Evolutionary conservation across 75 land plant genomes (phyloP).

Genomic region (Sequoia sempervirens): DNA sequence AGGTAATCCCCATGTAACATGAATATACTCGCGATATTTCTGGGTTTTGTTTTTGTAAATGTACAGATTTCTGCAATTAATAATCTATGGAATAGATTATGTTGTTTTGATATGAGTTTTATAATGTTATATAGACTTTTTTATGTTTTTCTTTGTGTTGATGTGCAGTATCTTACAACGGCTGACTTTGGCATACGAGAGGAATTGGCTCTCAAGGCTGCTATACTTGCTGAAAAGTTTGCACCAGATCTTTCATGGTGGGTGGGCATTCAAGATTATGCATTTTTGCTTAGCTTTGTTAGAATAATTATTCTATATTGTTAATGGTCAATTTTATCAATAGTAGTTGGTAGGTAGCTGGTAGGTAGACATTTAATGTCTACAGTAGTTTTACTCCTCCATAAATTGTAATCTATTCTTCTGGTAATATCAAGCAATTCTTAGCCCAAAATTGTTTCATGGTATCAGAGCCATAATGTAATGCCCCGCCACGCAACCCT

Average conservation of each 20-base stretch:
- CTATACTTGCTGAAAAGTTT: constrained; percentile 98
- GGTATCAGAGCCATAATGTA: too few relatives aligned
- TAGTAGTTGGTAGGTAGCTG: too few relatives aligned
- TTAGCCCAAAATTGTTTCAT: too few relatives aligned
- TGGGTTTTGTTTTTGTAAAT: not conserved
- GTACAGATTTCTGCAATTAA: not conserved
- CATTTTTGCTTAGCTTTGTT: not conserved
- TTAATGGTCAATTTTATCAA: too few relatives aligned
- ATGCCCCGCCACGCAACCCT: too few relatives aligned
- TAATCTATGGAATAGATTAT: not conserved
- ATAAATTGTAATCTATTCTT: too few relatives aligned
- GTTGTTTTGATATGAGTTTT: not conserved
- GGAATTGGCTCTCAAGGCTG: constrained; percentile 94
- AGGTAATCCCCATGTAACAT: constrained; percentile 42
- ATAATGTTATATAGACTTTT: not conserved
- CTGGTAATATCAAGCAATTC: too few relatives aligned
- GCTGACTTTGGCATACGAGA: constrained; percentile 99
- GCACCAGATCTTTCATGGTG: constrained; percentile 98
- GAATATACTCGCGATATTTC: too few relatives aligned
- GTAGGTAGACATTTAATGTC: too few relatives aligned
- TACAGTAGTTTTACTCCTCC: too few relatives aligned
- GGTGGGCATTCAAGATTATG: constrained; percentile 33
- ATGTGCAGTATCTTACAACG: constrained; percentile 83
- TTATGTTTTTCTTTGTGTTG: not conserved
- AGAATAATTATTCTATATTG: too few relatives aligned